Evolutionary conservation across 768 basidiomycete species (phyloP), one percentile per base, ranked within the genome.

Genomic region (Daedaleopsis sinensis): DNA sequence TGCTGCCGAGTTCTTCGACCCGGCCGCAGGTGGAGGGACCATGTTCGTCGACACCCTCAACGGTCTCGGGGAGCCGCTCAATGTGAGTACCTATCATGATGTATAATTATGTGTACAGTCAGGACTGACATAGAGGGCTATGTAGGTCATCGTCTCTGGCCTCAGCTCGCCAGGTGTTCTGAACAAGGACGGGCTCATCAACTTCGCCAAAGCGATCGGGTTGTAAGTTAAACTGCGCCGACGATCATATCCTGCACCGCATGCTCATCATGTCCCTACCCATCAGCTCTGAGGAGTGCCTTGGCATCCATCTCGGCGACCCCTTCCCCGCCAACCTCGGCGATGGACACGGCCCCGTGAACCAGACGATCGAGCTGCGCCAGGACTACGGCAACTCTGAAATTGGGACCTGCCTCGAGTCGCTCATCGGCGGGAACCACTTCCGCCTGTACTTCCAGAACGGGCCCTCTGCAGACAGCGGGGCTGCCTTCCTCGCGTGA

Each of bases 111-210:
- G n/a, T n/a, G n/a, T n/a, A n/a, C n/a, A n/a, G n/a, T n/a, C 42
- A 39, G 53, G 54, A 35, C 18, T 52, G 52, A 46, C 18, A 37
- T 15, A 23, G n/a, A 16, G 19, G 1, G 15, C 18, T 48, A 43
- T 46, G 39, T 39, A 82, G 81, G 79, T 90, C 49, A 88, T 91
- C 63, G 81, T 90, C 57, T 90, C 89, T 2, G 87, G 82, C 0
- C 65, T 79, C 44, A 89, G 87, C 67, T 86, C 86, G 9, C 73
- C 83, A 0, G 74, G 21, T 0, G 84, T 89, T 16, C 79, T 89
- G 54, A 86, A 82, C 0, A 78, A 85, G 56, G 64, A 72, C 27
- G 87, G 88, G 0, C 68, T 88, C 52, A 46, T 85, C 48, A 87
- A 87, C 65, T 89, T 78, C 67, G 87, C 85, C 0, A 77, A 72